phyloP scores from a whole-genome alignment of 73 alveolate genomes.

The Paramecium bursaria region DNA sequence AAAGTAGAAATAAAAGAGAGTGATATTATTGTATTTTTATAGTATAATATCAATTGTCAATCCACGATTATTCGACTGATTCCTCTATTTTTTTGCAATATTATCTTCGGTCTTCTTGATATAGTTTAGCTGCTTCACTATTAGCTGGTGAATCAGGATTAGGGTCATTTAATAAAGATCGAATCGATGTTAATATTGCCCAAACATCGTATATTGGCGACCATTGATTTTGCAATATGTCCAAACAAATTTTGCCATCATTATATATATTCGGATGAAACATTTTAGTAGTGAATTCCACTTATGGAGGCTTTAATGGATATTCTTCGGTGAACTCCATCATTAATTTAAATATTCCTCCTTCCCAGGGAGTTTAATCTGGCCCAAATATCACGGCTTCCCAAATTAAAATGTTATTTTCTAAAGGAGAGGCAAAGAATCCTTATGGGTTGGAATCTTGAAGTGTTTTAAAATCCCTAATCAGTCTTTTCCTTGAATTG shows the following conservation, averaged over 20 bases:
- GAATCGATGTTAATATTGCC: slow-evolving; percentile 92
- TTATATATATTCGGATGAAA: slow-evolving; percentile 97
- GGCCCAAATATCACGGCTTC: slow-evolving; percentile 98
- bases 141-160: slow-evolving; percentile 84
- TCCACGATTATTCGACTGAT: slow-evolving; percentile 94
- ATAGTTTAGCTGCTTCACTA: slow-evolving; percentile 94
- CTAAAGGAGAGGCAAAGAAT: slow-evolving; percentile 91
- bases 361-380: slow-evolving; percentile 98
- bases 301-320: slow-evolving; percentile 98
- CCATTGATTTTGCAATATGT: slow-evolving; percentile 95
- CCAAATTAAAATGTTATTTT: slow-evolving; percentile 91
- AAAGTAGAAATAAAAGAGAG: slow-evolving; percentile 5
- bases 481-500: slow-evolving; percentile 89
- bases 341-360: slow-evolving; percentile 91
- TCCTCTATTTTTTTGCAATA: slow-evolving; percentile 96
- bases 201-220: slow-evolving; percentile 96
- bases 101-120: slow-evolving; percentile 89
- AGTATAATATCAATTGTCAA: background rate
- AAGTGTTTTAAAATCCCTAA: slow-evolving; percentile 92
- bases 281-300: slow-evolving; percentile 89
- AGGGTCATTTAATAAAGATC: slow-evolving; percentile 77
- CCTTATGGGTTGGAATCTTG: slow-evolving; percentile 82
- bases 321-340: slow-evolving; percentile 96
- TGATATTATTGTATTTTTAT: slow-evolving; percentile 14
- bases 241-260: slow-evolving; percentile 93